phyloP scores from a whole-genome alignment of 441 rosid genomes.

The Jatropha podagrica region DNA sequence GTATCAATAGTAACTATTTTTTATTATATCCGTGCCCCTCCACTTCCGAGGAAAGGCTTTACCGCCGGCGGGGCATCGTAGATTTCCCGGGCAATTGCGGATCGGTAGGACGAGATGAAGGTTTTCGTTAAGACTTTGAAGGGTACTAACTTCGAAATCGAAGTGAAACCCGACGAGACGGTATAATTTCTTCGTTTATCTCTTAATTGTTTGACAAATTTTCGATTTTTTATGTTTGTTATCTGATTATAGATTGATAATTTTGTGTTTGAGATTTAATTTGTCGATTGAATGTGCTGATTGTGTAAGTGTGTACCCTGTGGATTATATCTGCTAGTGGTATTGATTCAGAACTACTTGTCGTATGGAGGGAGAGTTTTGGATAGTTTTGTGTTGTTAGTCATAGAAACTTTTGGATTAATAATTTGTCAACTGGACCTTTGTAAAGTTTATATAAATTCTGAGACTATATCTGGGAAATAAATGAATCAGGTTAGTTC shows the following conservation, averaged over 20 bases:
- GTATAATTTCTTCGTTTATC: slow-evolving; percentile 30
- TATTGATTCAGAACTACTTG: not conserved
- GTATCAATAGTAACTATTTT: no score
- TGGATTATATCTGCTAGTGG: not conserved
- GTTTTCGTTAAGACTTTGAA: slow-evolving; percentile 78
- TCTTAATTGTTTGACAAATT: slow-evolving; percentile 11
- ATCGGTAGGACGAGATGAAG: slow-evolving; percentile 46
- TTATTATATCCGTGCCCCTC: no score
- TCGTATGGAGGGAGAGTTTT: not conserved
- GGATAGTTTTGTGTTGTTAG: not conserved
- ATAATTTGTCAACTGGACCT: not conserved
- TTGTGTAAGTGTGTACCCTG: not conserved
- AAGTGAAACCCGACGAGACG: slow-evolving; percentile 67
- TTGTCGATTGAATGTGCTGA: not conserved
- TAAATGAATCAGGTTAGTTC: not conserved
- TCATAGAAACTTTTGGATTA: not conserved
- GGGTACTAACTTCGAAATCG: slow-evolving; percentile 70
- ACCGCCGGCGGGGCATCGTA: no score
- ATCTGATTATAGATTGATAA: not conserved
- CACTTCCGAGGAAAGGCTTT: no score
- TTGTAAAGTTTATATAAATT: not conserved
- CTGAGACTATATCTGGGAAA: not conserved
- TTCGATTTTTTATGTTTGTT: not conserved
- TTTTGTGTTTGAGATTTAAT: not conserved
- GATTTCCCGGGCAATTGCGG: no score